These are phyloP conservation scores for Chamaenerion angustifolium DNA, from an alignment of 345 rosid species.

Conservation along the genomic window DNA sequence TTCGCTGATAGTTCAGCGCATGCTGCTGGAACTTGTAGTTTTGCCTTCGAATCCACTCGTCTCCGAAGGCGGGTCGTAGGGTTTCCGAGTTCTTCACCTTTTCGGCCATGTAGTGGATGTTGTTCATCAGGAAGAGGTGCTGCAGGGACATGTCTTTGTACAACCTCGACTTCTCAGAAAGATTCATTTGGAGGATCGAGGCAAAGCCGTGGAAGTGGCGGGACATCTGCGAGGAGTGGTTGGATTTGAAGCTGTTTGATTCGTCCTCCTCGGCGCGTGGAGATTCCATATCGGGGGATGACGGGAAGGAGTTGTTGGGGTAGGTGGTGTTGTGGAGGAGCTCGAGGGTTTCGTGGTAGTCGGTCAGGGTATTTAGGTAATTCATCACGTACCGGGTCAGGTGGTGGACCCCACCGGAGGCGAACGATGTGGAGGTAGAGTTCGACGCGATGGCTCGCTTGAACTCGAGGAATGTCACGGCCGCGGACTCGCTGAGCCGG, in stretches of 20 bases:
- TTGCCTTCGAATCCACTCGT: slow-evolving; percentile 65
- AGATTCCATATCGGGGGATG: slow-evolving; percentile 25
- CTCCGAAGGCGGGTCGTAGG: slow-evolving; percentile 48
- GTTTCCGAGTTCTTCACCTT: slow-evolving; percentile 54
- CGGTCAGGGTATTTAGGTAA: slow-evolving; percentile 49
- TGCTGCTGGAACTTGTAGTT: slow-evolving; percentile 80
- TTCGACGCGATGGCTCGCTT: slow-evolving; percentile 55
- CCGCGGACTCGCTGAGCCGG: slow-evolving; percentile 53
- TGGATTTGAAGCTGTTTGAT: too few relatives aligned
- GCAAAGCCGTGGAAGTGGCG: slow-evolving; percentile 41
- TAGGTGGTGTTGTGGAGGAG: slow-evolving; percentile 30
- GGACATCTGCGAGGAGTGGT: slow-evolving; percentile 28
- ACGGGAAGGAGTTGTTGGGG: too few relatives aligned
- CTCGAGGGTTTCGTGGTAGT: slow-evolving; percentile 51
- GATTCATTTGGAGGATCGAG: slow-evolving; percentile 58
- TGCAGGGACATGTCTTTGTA: slow-evolving; percentile 52
- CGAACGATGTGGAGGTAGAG: slow-evolving; percentile 37
- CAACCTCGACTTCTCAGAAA: slow-evolving; percentile 46
- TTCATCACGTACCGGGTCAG: slow-evolving; percentile 79
- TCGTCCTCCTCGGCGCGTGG: too few relatives aligned
- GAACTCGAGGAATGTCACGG: slow-evolving; percentile 56
- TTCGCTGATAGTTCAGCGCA: slow-evolving; percentile 55
- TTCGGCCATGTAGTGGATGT: slow-evolving; percentile 73
- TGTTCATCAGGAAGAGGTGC: slow-evolving; percentile 78
- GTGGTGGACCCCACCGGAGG: slow-evolving; percentile 70